Evolutionary conservation across 495 filamentous ascomycete species (phyloP).

Genomic region (Penicillium angulare): DNA sequence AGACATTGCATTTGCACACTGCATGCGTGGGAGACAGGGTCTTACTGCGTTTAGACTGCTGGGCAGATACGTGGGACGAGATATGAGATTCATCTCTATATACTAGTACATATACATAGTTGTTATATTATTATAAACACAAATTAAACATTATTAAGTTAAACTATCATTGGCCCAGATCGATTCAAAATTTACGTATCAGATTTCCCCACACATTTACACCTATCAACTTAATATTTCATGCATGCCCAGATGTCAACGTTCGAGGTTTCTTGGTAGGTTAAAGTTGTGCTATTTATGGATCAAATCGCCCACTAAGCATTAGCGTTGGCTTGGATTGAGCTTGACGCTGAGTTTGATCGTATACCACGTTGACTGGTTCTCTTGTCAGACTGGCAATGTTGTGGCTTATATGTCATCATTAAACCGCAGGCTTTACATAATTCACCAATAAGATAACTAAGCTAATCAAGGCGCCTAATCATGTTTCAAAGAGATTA

Average conservation of each 20-base stretch:
- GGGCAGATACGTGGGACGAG: conserved; percentile 10
- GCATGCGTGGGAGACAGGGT: conserved; percentile 1
- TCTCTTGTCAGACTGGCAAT: not conserved
- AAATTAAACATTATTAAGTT: not conserved
- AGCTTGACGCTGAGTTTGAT: not conserved
- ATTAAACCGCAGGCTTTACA: too few relatives aligned
- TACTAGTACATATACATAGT: not conserved
- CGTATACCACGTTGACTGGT: not conserved
- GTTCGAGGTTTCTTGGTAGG: too few relatives aligned
- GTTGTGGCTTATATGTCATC: too few relatives aligned
- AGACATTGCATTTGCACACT: conserved; percentile 5
- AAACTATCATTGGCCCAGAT: not conserved
- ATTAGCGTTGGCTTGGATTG: not conserved
- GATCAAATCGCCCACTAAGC: not conserved
- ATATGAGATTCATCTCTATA: conserved; percentile 2
- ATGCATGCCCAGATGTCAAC: too few relatives aligned
- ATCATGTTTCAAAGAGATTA: too few relatives aligned
- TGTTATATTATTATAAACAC: not conserved
- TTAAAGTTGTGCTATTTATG: not conserved
- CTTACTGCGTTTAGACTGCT: conserved; percentile 9
- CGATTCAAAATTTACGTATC: too few relatives aligned
- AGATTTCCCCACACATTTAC: too few relatives aligned
- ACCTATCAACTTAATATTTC: too few relatives aligned
- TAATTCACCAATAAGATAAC: too few relatives aligned
- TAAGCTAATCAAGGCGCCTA: too few relatives aligned